Base-by-base conservation (phyloP, 2,329 filamentous ascomycete genomes). In the Byssochlamys sp. region DNA sequence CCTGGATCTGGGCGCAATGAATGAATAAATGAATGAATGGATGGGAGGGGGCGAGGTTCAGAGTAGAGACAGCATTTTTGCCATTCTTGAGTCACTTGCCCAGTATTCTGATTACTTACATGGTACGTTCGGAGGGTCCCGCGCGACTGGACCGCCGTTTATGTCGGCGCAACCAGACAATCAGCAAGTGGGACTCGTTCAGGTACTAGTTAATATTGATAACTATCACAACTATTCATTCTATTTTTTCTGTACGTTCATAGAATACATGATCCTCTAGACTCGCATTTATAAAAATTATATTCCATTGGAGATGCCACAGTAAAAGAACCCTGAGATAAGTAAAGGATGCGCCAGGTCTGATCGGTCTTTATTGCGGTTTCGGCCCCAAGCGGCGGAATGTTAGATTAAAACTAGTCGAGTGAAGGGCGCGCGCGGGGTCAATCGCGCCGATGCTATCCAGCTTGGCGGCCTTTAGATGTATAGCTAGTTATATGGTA, bases 401-500 rank as follows among this genome's bases (percentile, higher is more conserved):
- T 26, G 24, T 51, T n/a, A 24, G 48, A 27, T 9, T 4, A 24
- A 11, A 12, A 51, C 49, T 51, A 51, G 49, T 51, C 49, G 10
- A 7, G 7, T 24, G 24, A 51, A 51, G 25, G 49, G 49, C 49
- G 58, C 60, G 60, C 51, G 55, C 33, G 19, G 14, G 14, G 14
- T n/a, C 35, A 5, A n/a, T 39, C 35, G 14, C 14, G n/a, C 35
- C 35, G 35, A n/a, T 14, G 39, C 39, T 45, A 45, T 45, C 39
- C 39, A 45, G 35, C n/a, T 12, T 19, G 29, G 5, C 29, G 10
- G 29, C 29, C 5, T 31, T 31, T 10, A 1, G 2, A 10, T 10
- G 11, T 7, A 31, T 10, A 31, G 6, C 29, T 19, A 31, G 6
- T 6, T 19, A 45, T 19, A 9, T 45, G 39, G 31, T 33, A 33